Evolutionary conservation across 306 rosid species (phyloP).

Genomic region (Quercus robur): DNA sequence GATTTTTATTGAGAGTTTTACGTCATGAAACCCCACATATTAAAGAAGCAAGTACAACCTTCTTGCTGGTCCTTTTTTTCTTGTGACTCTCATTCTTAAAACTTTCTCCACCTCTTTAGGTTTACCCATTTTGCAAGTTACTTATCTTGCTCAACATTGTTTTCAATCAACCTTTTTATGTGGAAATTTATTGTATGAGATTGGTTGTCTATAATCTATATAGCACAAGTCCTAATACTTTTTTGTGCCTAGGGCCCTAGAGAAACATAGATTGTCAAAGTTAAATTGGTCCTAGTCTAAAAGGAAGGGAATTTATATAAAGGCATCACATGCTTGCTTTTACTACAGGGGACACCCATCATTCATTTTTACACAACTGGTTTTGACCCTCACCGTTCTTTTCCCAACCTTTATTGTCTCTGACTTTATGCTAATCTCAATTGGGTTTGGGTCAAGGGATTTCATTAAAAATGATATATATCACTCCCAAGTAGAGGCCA

Average conservation of each 20-base stretch:
- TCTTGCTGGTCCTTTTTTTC: background rate
- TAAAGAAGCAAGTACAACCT: background rate
- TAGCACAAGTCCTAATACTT: background rate
- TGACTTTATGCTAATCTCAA: background rate
- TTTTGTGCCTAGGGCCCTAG: background rate
- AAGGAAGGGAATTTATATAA: conserved; percentile 1
- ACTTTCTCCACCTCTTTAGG: background rate
- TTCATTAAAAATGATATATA: background rate
- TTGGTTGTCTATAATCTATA: background rate
- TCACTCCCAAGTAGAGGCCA: background rate
- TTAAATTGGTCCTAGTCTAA: conserved; percentile 2
- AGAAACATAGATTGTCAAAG: conserved; percentile 24
- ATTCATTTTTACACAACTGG: conserved; percentile 14
- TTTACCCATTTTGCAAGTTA: background rate
- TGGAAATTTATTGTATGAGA: background rate
- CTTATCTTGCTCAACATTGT: background rate
- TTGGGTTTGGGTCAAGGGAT: background rate
- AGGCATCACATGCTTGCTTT: conserved; percentile 31
- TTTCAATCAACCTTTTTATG: background rate
- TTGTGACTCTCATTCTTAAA: background rate
- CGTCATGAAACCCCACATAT: background rate
- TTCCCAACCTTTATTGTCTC: background rate
- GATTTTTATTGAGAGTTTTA: background rate
- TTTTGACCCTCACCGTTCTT: conserved; percentile 15
- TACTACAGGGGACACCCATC: conserved; percentile 22